These are phyloP conservation scores for Puccinia novopanici DNA, from an alignment of 1,284 basidiomycete genomes.

Conservation along the genomic window DNA sequence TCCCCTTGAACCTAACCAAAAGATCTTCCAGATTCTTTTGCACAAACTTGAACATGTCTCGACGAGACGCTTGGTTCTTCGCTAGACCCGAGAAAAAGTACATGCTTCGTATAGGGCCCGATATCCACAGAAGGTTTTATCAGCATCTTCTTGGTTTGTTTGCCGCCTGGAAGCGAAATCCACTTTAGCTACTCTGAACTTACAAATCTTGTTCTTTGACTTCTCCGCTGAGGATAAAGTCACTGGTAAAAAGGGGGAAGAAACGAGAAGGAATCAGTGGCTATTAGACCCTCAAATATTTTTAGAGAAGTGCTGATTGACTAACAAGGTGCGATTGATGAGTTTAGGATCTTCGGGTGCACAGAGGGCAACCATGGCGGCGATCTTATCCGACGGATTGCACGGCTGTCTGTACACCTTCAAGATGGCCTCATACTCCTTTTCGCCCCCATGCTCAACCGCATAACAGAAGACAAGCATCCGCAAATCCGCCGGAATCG, in stretches of 20 bases:
- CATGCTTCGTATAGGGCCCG: constrained; percentile 11
- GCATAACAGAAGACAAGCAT: constrained; percentile 61
- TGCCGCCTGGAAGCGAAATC: background rate
- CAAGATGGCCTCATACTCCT: constrained; percentile 76
- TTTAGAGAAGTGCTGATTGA: background rate
- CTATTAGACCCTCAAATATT: background rate
- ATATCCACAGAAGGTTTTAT: background rate
- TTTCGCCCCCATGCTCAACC: constrained; percentile 72
- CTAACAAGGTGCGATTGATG: constrained; percentile 57
- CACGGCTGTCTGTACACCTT: constrained; percentile 73
- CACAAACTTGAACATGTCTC: constrained; percentile 59
- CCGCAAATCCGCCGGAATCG: constrained; percentile 54
- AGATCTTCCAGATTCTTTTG: constrained; percentile 58
- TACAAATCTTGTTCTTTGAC: constrained; percentile 60
- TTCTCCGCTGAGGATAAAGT: constrained; percentile 54
- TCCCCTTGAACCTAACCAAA: constrained; percentile 67
- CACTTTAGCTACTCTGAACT: background rate
- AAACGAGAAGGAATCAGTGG: background rate
- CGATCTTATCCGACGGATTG: constrained; percentile 61
- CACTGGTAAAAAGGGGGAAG: constrained; percentile 11
- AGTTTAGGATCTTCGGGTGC: constrained; percentile 55
- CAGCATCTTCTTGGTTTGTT: background rate
- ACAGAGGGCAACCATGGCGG: constrained; percentile 59
- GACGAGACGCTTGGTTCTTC: constrained; percentile 56
- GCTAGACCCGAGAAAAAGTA: constrained; percentile 58